Evolutionary conservation across 768 basidiomycete species (phyloP).

Genomic region (Tricholoma furcatifolium): DNA sequence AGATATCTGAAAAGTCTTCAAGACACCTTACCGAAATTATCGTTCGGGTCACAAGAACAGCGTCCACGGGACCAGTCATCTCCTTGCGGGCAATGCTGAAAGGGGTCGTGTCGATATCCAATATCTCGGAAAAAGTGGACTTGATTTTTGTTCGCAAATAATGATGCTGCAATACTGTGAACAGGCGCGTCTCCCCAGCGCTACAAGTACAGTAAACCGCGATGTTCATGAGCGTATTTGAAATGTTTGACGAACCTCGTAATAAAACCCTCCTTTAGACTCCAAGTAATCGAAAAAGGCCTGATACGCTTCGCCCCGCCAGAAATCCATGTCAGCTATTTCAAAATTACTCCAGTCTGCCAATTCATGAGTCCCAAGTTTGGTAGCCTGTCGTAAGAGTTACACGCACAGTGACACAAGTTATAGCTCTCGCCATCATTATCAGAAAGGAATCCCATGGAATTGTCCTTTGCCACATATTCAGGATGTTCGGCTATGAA

Average conservation of each 20-base stretch:
- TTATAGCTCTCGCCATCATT: conserved; percentile 66
- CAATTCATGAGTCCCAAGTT: not conserved
- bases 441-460: conserved; percentile 74
- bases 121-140: conserved; percentile 85
- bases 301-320: conserved; percentile 81
- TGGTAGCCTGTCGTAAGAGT: not conserved
- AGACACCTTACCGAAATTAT: conserved; percentile 60
- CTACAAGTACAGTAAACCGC: conserved; percentile 27
- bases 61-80: conserved; percentile 54
- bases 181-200: conserved; percentile 80
- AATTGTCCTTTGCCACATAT: conserved; percentile 60
- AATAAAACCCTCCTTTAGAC: conserved; percentile 84
- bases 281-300: conserved; percentile 85
- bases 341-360: conserved; percentile 91
- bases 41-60: conserved; percentile 70
- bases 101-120: conserved; percentile 79
- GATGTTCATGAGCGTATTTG: not conserved
- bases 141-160: conserved; percentile 73
- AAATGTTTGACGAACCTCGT: conserved; percentile 57
- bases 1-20: not conserved
- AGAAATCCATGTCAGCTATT: conserved; percentile 88
- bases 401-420: conserved; percentile 59
- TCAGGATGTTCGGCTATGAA: conserved; percentile 66
- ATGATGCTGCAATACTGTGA: conserved; percentile 78
- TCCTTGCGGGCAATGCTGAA: conserved; percentile 72